phyloP scores from a whole-genome alignment of 2,329 filamentous ascomycete species.

The Aspergillus floridensis region DNA sequence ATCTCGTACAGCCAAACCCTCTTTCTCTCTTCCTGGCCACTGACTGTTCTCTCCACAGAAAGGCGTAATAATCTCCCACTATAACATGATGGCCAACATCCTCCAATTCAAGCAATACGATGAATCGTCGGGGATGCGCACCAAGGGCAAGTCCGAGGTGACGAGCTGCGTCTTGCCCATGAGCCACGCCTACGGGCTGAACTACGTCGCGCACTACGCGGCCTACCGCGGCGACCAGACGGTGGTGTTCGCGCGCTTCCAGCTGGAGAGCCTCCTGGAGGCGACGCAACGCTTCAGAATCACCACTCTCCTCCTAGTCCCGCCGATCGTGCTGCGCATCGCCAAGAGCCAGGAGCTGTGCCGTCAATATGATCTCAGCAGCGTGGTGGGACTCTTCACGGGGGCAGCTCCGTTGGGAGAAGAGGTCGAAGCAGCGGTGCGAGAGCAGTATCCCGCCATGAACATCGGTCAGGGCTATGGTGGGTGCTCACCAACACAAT shows the following conservation, averaged over 20 bases:
- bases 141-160: too few relatives aligned
- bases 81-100: constrained; percentile 12
- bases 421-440: constrained; percentile 56
- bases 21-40: too few relatives aligned
- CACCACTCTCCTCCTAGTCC: constrained; percentile 48
- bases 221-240: too few relatives aligned
- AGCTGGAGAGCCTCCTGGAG: too few relatives aligned
- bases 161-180: too few relatives aligned
- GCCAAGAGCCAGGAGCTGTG: constrained; percentile 48
- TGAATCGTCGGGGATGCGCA: too few relatives aligned
- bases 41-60: background rate
- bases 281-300: too few relatives aligned
- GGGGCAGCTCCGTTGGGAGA: constrained; percentile 59
- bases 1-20: too few relatives aligned
- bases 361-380: constrained; percentile 54
- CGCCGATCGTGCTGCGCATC: constrained; percentile 60
- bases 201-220: too few relatives aligned
- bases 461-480: constrained; percentile 67
- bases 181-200: too few relatives aligned
- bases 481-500: too few relatives aligned
- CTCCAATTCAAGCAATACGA: background rate
- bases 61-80: constrained; percentile 10
- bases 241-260: too few relatives aligned
- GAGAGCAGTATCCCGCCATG: constrained; percentile 57
- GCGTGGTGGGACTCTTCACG: constrained; percentile 56